Conservation (phyloP, 345 rosid species). For the Adansonia digitata region DNA sequence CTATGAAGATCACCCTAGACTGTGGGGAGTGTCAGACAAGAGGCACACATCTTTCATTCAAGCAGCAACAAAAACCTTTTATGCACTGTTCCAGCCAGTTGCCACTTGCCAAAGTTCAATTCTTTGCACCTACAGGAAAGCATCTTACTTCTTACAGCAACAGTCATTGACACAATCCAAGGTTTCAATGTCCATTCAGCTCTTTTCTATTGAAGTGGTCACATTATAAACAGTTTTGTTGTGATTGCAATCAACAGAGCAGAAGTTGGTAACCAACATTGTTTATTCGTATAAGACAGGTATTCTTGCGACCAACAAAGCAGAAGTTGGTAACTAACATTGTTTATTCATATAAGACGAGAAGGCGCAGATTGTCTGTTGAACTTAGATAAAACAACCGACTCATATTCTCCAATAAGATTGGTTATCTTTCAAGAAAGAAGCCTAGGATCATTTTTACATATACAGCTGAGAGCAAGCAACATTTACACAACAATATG, state of each 20-base stretch:
- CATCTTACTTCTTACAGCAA: neutral
- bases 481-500: no score
- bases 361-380: constrained; percentile 7
- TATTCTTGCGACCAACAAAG: no score
- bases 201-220: neutral
- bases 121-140: neutral
- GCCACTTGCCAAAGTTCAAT: neutral
- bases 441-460: no score
- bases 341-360: no score
- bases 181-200: neutral
- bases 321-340: no score
- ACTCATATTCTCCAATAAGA: neutral
- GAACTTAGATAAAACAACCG: constrained; percentile 4
- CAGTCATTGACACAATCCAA: neutral
- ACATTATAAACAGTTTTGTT: no score
- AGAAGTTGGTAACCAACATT: neutral
- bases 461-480: no score
- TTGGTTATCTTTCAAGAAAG: neutral
- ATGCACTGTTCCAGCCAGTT: neutral
- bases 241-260: no score
- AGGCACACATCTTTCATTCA: no score
- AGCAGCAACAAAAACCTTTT: no score
- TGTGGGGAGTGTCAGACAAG: no score
- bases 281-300: neutral
- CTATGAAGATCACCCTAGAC: no score